A percentile compares a stretch with the other conserved stretches of the same genome.
Conservation (phyloP, 1,139 yeast genomes). For the Pichia sp. region DNA sequence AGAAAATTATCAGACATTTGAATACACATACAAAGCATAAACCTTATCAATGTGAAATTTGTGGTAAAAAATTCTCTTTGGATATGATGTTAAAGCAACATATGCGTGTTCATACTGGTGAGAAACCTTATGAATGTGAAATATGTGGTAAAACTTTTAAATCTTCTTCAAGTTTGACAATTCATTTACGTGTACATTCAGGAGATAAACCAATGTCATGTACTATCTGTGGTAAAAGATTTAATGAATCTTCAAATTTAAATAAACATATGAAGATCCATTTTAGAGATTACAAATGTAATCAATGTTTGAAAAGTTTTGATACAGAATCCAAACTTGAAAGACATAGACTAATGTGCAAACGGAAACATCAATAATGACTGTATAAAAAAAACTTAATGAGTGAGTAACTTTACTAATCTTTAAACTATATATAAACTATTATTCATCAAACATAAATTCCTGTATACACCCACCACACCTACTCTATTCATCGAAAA, state of each 20-base stretch:
- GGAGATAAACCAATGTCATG: conserved; percentile 77
- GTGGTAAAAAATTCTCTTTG: conserved; percentile 65
- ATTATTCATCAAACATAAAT: not conserved
- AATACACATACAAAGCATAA: conserved; percentile 82
- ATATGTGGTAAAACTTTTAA: conserved; percentile 46
- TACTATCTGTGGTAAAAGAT: conserved; percentile 72
- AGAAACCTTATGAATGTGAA: conserved; percentile 44
- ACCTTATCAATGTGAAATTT: conserved; percentile 63
- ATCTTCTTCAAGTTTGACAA: conserved; percentile 47
- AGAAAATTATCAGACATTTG: conserved; percentile 76
- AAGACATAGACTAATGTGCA: conserved; percentile 33
- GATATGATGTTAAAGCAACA: conserved; percentile 67
- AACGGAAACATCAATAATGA: conserved; percentile 3
- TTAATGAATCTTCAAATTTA: conserved; percentile 82
- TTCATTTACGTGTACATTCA: conserved; percentile 48
- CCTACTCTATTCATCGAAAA: conserved; percentile 12
- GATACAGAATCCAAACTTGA: conserved; percentile 36
- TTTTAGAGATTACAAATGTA: conserved; percentile 43
- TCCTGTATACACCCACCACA: not conserved
- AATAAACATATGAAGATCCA: conserved; percentile 81
- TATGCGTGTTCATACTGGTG: conserved; percentile 83
- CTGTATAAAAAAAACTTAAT: no score
- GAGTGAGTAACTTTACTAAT: no score
- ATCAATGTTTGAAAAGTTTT: conserved; percentile 44
- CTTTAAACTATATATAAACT: no score